These are phyloP conservation scores for Melanopsichium pennsylvanicum DNA, from an alignment of 1,284 basidiomycete species.

Conservation along the genomic window DNA sequence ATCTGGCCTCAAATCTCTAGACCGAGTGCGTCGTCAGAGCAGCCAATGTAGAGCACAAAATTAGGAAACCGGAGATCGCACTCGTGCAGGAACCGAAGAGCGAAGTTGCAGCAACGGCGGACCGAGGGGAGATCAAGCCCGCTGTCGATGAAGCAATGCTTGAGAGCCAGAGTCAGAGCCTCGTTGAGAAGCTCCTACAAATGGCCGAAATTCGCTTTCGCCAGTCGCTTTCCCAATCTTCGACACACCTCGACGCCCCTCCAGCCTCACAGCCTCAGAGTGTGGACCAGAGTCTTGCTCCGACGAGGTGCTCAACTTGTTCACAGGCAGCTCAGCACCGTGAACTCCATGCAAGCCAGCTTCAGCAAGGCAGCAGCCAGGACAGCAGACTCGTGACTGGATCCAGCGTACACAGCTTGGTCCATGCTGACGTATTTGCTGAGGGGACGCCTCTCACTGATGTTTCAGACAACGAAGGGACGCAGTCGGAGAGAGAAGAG, in stretches of 20 bases:
- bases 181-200: constrained; percentile 15
- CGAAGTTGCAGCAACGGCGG: neutral
- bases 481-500: no score
- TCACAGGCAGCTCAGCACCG: neutral
- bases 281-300: neutral
- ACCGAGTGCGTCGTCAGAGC: neutral
- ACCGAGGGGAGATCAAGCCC: neutral
- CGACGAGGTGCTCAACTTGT: neutral
- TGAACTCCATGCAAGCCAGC: no score
- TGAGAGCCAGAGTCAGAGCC: constrained; percentile 9
- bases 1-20: neutral
- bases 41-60: neutral
- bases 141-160: neutral
- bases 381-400: no score
- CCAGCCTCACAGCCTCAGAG: neutral
- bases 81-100: neutral
- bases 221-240: neutral
- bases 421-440: no score
- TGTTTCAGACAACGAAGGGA: no score
- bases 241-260: neutral
- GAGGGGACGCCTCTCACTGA: neutral
- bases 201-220: neutral
- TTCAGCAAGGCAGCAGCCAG: neutral
- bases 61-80: neutral
- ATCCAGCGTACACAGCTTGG: no score